phyloP scores from a whole-genome alignment of 805 yeast genomes.

The Cyberlindnera euphorbiae region DNA sequence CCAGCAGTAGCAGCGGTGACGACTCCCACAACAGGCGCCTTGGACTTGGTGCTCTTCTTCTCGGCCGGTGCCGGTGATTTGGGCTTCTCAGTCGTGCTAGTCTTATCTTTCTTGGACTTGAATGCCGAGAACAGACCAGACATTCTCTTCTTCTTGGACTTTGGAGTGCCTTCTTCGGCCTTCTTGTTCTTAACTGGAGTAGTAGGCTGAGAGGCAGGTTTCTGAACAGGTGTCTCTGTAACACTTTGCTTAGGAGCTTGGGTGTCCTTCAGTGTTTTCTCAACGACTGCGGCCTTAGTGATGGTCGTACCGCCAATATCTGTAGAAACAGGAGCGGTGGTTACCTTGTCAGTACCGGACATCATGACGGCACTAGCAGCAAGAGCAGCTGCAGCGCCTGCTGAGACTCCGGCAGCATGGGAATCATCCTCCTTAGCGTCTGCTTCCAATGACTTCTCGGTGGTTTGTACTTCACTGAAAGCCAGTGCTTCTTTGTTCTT shows the following conservation, averaged over 20 bases:
- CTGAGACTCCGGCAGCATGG: conserved; percentile 4
- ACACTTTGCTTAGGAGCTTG: no score
- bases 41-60: conserved; percentile 5
- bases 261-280: no score
- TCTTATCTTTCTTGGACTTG: conserved; percentile 11
- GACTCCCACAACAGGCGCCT: conserved; percentile 6
- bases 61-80: not conserved
- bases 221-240: no score
- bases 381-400: conserved; percentile 17
- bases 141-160: conserved; percentile 14
- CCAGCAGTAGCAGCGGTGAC: conserved; percentile 10
- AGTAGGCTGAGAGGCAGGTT: no score
- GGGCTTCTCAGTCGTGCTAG: not conserved
- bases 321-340: conserved; percentile 2
- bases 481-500: conserved; percentile 3
- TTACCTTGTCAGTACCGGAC: conserved; percentile 9
- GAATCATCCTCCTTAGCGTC: conserved; percentile 3
- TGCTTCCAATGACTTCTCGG: conserved; percentile 5
- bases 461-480: conserved; percentile 6
- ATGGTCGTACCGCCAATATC: no score
- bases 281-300: no score
- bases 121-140: conserved; percentile 17
- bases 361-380: conserved; percentile 14
- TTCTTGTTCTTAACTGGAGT: conserved; percentile 2
- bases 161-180: conserved; percentile 3